Evolutionary conservation across 2,329 filamentous ascomycete species (phyloP).

Genomic region (Ilyonectria robusta): DNA sequence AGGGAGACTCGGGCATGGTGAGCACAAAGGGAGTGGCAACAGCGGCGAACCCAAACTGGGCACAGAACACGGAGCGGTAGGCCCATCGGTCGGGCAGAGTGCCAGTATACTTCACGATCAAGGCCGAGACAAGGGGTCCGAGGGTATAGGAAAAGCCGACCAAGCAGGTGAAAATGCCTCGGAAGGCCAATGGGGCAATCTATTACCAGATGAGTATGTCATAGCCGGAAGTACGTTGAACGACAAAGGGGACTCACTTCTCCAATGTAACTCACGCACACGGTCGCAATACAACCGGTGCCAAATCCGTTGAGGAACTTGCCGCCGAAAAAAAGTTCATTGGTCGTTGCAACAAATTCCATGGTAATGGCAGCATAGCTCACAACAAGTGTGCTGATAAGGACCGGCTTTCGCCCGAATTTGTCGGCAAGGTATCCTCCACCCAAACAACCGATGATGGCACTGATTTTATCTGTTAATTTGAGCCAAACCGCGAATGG

Average conservation of each 20-base stretch:
- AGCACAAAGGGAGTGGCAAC: neutral
- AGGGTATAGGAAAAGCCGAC: conserved; percentile 5
- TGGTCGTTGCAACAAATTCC: conserved; percentile 9
- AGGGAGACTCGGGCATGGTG: conserved; percentile 15
- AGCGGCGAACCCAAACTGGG: conserved; percentile 13
- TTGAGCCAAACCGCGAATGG: no score
- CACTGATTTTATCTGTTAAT: neutral
- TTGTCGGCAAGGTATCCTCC: conserved; percentile 2
- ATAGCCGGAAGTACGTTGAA: no score
- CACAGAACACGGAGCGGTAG: conserved; percentile 12
- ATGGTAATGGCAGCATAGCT: conserved; percentile 7
- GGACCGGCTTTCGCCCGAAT: conserved; percentile 1
- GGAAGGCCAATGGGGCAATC: conserved; percentile 5
- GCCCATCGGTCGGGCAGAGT: neutral
- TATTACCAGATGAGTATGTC: neutral
- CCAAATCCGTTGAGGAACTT: conserved; percentile 14
- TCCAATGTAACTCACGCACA: conserved; percentile 8
- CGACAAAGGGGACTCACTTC: neutral
- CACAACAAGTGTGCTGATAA: neutral
- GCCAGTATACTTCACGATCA: conserved; percentile 14
- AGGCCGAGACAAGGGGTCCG: neutral
- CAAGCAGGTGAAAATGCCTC: conserved; percentile 6
- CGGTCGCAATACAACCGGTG: neutral
- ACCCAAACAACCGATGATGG: neutral
- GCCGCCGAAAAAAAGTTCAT: conserved; percentile 9